These are phyloP conservation scores for Zygotorulaspora mrakii DNA, from an alignment of 1,139 yeast genomes.

Conservation along the genomic window DNA sequence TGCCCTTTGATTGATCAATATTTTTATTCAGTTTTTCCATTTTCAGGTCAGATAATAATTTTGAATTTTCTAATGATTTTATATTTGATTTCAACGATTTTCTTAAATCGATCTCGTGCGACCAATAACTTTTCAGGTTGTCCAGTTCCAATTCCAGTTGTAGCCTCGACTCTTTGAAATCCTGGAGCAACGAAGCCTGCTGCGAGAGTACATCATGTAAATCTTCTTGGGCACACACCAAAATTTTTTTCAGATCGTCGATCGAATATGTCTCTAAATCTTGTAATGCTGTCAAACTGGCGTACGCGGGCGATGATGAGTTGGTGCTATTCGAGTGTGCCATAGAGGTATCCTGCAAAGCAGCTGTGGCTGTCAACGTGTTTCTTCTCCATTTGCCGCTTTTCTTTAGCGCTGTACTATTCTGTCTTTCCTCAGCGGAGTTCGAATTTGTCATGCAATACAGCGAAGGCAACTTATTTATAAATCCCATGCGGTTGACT, in stretches of 20 bases:
- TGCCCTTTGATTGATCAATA: constrained; percentile 23
- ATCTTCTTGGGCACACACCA: constrained; percentile 36
- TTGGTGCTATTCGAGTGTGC: constrained; percentile 2
- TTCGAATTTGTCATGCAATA: constrained; percentile 42
- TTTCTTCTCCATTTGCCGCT: constrained; percentile 27
- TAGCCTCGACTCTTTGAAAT: constrained; percentile 31
- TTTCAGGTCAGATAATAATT: constrained; percentile 33
- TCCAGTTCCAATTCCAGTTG: constrained; percentile 32
- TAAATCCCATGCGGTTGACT: constrained; percentile 45
- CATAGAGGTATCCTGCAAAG: constrained; percentile 3
- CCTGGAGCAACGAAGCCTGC: constrained; percentile 26
- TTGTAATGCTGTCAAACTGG: constrained; percentile 28
- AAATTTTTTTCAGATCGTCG: constrained; percentile 33
- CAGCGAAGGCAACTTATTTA: constrained; percentile 45
- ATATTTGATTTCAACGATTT: constrained; percentile 35
- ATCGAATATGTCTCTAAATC: constrained; percentile 33
- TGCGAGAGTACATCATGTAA: constrained; percentile 35
- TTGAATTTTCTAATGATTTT: constrained; percentile 35
- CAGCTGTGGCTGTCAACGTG: constrained; percentile 15
- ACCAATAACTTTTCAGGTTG: constrained; percentile 33
- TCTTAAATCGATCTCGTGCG: constrained; percentile 33
- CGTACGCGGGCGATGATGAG: constrained; percentile 25
- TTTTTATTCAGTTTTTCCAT: constrained; percentile 30
- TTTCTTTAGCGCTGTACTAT: constrained; percentile 6
- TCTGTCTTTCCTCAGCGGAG: constrained; percentile 2